These are phyloP conservation scores for Amaranthus tricolor DNA, from an alignment of 179 eudicot species.

Conservation along the genomic window DNA sequence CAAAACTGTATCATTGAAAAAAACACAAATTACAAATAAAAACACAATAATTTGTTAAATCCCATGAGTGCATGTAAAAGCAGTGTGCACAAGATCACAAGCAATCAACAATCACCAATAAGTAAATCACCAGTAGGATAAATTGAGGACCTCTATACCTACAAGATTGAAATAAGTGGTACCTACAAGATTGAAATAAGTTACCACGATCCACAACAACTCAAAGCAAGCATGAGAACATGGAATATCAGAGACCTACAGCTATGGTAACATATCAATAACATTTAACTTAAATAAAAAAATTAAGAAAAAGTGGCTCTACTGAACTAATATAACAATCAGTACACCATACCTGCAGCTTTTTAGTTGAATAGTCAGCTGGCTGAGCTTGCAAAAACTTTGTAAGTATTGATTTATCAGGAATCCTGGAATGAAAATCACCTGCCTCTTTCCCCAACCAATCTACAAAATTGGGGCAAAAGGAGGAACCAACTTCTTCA, in stretches of 20 bases:
- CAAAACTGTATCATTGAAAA: neutral
- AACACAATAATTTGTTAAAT: neutral
- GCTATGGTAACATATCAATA: neutral
- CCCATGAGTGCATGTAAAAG: neutral
- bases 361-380: slow-evolving; percentile 74
- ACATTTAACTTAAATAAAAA: neutral
- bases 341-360: slow-evolving; percentile 62
- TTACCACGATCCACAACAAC: neutral
- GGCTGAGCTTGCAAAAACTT: slow-evolving; percentile 88
- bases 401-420: slow-evolving; percentile 63
- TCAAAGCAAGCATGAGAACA: neutral
- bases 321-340: neutral
- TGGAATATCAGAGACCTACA: neutral
- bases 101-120: neutral
- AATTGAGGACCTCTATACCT: neutral
- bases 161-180: neutral
- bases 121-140: neutral
- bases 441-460: slow-evolving; percentile 70
- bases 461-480: slow-evolving; percentile 71
- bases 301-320: neutral
- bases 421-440: slow-evolving; percentile 55
- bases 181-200: neutral
- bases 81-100: neutral
- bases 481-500: slow-evolving; percentile 64
- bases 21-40: neutral